phyloP scores from a whole-genome alignment of 768 basidiomycete genomes.

The Kwoniella europaea region DNA sequence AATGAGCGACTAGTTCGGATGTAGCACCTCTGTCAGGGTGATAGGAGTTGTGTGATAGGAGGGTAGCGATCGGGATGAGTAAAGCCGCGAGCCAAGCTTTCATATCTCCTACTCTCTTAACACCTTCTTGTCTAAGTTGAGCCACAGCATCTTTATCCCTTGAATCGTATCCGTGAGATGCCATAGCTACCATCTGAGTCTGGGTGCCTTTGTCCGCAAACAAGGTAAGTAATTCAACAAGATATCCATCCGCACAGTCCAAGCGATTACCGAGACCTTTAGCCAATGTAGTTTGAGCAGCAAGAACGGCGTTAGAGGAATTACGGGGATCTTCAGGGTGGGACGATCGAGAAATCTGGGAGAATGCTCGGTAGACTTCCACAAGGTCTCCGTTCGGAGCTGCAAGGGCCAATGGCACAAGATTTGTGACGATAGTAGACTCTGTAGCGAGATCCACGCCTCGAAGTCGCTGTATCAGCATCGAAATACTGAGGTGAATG shows the following conservation, averaged over 20 bases:
- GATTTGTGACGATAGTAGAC: slow-evolving; percentile 86
- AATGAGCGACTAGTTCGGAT: slow-evolving; percentile 71
- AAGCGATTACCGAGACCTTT: slow-evolving; percentile 74
- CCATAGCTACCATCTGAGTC: slow-evolving; percentile 75
- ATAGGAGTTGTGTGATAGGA: slow-evolving; percentile 74
- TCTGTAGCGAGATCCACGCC: slow-evolving; percentile 85
- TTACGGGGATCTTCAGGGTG: slow-evolving; percentile 85
- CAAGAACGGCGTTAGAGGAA: slow-evolving; percentile 89
- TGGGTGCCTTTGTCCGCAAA: slow-evolving; percentile 90
- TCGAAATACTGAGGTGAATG: slow-evolving; percentile 83
- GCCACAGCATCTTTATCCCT: slow-evolving; percentile 62
- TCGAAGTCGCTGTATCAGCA: slow-evolving; percentile 85
- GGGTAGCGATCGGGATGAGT: slow-evolving; percentile 85
- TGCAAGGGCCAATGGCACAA: slow-evolving; percentile 83
- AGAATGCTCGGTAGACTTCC: slow-evolving; percentile 84
- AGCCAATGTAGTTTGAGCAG: slow-evolving; percentile 87
- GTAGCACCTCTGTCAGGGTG: slow-evolving; percentile 66
- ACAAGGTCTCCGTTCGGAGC: slow-evolving; percentile 76
- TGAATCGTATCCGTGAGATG: slow-evolving; percentile 62
- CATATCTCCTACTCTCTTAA: slow-evolving; percentile 61
- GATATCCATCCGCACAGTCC: slow-evolving; percentile 77
- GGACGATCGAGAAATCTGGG: slow-evolving; percentile 79
- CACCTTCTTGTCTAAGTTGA: slow-evolving; percentile 32
- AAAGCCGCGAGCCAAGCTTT: slow-evolving; percentile 84
- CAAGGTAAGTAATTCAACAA: slow-evolving; percentile 80